Conservation (phyloP, 768 basidiomycete species). For the Lactarius akahatsu region DNA sequence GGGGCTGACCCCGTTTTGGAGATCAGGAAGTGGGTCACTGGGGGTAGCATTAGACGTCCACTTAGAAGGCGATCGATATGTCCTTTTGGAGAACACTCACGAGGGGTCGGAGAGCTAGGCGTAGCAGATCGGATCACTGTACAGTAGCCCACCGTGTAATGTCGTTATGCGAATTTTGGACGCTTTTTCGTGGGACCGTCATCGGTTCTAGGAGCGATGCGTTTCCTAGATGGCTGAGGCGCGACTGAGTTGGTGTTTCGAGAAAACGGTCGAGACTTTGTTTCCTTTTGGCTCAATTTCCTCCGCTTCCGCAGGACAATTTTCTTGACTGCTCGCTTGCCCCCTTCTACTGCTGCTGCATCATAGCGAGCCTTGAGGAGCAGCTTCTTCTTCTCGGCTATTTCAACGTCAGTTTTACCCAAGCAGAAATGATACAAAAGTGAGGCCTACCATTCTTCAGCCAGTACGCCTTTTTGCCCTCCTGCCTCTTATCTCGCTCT, state of each 20-base stretch:
- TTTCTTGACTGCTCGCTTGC: conserved; percentile 79
- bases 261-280: conserved; percentile 73
- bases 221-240: conserved; percentile 21
- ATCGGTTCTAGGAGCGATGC: conserved; percentile 12
- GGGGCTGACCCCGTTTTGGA: conserved; percentile 64
- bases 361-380: conserved; percentile 76
- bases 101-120: neutral
- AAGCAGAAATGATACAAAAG: conserved; percentile 9
- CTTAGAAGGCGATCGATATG: conserved; percentile 57
- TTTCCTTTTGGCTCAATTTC: conserved; percentile 87
- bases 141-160: neutral
- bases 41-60: conserved; percentile 62
- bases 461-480: conserved; percentile 83
- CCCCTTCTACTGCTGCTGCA: conserved; percentile 72
- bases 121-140: neutral
- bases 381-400: conserved; percentile 78
- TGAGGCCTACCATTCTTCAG: conserved; percentile 70
- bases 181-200: conserved; percentile 29
- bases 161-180: conserved; percentile 25
- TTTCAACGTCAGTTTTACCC: conserved; percentile 14
- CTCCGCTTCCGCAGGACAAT: conserved; percentile 87
- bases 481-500: conserved; percentile 62
- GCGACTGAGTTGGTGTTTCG: conserved; percentile 23
- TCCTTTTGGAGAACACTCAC: conserved; percentile 37
- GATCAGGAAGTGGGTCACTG: conserved; percentile 47